These are phyloP conservation scores for Macrolepiota dolichaula DNA, from an alignment of 768 basidiomycete genomes.

Conservation along the genomic window DNA sequence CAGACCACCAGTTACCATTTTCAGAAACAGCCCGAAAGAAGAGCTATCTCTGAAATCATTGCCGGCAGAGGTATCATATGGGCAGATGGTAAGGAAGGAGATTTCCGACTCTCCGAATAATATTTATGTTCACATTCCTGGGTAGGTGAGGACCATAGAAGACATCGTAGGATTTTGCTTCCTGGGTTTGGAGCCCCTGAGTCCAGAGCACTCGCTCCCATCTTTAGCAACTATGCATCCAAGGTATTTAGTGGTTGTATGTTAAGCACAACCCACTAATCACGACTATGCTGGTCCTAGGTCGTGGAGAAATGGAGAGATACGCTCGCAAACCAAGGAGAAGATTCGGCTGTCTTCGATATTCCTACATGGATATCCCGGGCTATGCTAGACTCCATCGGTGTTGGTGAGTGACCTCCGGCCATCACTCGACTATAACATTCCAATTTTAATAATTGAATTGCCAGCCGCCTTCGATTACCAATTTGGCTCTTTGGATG, in stretches of 20 bases:
- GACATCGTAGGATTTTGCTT: conserved; percentile 43
- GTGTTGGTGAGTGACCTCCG: conserved; percentile 31
- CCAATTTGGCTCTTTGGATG: conserved; percentile 37
- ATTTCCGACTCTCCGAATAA: background rate
- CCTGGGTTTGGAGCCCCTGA: conserved; percentile 47
- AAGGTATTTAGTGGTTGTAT: conserved; percentile 19
- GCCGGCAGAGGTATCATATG: conserved; percentile 34
- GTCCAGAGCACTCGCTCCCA: conserved; percentile 33
- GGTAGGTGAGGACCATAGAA: conserved; percentile 37
- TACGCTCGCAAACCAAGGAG: conserved; percentile 25
- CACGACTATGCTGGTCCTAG: conserved; percentile 19
- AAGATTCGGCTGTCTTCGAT: conserved; percentile 28
- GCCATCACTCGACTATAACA: background rate
- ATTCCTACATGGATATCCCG: conserved; percentile 37
- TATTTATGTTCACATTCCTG: background rate
- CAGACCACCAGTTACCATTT: conserved; percentile 41
- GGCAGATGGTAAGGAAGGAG: conserved; percentile 33
- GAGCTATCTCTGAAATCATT: conserved; percentile 31
- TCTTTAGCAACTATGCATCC: conserved; percentile 36
- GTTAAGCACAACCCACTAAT: background rate
- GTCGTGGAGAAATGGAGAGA: conserved; percentile 38
- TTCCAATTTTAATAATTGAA: background rate
- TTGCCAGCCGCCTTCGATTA: conserved; percentile 47
- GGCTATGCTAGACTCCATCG: conserved; percentile 48
- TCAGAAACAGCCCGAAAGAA: conserved; percentile 34